Evolutionary conservation across 2,329 filamentous ascomycete genomes (phyloP), one percentile per base, ranked within the genome.

Genomic region (Diaporthe capsici): DNA sequence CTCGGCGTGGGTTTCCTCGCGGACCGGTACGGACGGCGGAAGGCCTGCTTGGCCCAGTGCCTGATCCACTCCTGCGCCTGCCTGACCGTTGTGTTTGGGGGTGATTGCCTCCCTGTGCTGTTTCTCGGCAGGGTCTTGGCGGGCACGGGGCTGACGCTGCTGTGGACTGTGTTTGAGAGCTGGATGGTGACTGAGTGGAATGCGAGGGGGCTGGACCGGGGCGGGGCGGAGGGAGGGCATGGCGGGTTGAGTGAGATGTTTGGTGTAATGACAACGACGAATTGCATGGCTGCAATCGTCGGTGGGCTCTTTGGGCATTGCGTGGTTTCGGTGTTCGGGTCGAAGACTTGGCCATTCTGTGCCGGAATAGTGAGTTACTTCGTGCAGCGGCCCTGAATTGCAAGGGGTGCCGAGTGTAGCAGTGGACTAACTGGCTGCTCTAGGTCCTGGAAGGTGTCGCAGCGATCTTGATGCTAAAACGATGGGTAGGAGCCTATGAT

Each of bases 171-270:
- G 6, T 91, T 91, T 76, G 89, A 91, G 80, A 88, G 87, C 76
- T 91, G 90, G 90, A 88, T 91, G 84, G 86, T 91, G 37, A 86
- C 88, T 6, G 89, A 90, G 79, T 90, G 87, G 78, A 87, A 89
- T 67, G 82, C 84, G 57, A 82, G 86, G 34, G 84, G 84, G 17
- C 77, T 90, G 10, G 84, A 85, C 57, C 82, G 83, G 42, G 25
- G 20, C 12, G 61, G 34, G 3, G 57, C n/a, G 4, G 68, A 70
- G 25, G 57, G 12, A 10, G 81, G 81, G 20, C 65, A 78, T 1
- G 83, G 84, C 22, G 83, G 83, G n/a, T 80, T 91, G 75, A 86
- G 86, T 70, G 82, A 83, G 42, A 85, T 90, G 80, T 90, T 90
- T 80, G 88, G 87, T 8, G 76, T 84, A 20, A 87, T 88, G 85